Percentiles rank a stretch among this genome's conserved stretches.
These are phyloP conservation scores for Aaosphaeria arxii DNA, from an alignment of 2,329 filamentous ascomycete genomes.

Conservation along the genomic window DNA sequence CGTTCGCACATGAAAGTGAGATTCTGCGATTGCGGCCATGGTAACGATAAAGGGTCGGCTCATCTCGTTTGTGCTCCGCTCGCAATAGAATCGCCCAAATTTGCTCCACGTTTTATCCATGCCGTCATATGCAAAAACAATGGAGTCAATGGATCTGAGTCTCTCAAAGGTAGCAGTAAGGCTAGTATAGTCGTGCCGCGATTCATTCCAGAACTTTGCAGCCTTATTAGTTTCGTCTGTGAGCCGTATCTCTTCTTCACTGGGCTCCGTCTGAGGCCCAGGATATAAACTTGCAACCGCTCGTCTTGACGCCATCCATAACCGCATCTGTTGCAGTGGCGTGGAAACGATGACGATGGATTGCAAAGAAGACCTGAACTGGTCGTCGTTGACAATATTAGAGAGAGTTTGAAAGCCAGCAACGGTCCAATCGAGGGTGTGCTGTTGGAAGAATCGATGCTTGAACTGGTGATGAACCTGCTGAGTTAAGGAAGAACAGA, in stretches of 20 bases:
- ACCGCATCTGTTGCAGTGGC: conserved; percentile 15
- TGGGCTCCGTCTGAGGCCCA: background rate
- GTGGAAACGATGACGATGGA: conserved; percentile 26
- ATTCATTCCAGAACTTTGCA: conserved; percentile 22
- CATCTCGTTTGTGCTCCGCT: conserved; percentile 24
- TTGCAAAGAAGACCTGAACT: conserved; percentile 13
- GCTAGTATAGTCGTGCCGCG: conserved; percentile 18
- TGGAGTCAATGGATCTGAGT: conserved; percentile 12
- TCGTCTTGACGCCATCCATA: conserved; percentile 16
- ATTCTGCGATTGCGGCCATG: conserved; percentile 15
- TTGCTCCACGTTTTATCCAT: conserved; percentile 12
- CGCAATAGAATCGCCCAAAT: conserved; percentile 15
- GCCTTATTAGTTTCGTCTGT: conserved; percentile 6
- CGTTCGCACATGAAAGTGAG: conserved; percentile 5
- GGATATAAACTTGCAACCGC: background rate
- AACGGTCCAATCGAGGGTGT: conserved; percentile 15
- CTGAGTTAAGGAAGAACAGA: conserved; percentile 10
- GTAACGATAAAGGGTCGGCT: conserved; percentile 23
- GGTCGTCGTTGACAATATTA: conserved; percentile 11
- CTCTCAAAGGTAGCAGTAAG: conserved; percentile 14
- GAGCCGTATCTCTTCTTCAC: background rate
- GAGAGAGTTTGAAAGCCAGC: conserved; percentile 11
- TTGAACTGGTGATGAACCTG: conserved; percentile 16
- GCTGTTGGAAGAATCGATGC: conserved; percentile 19
- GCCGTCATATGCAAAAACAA: conserved; percentile 12